A percentile compares a stretch with the other conserved stretches of the same genome.
Conservation (phyloP, 2,329 filamentous ascomycete species). For the Neonectria sp. region DNA sequence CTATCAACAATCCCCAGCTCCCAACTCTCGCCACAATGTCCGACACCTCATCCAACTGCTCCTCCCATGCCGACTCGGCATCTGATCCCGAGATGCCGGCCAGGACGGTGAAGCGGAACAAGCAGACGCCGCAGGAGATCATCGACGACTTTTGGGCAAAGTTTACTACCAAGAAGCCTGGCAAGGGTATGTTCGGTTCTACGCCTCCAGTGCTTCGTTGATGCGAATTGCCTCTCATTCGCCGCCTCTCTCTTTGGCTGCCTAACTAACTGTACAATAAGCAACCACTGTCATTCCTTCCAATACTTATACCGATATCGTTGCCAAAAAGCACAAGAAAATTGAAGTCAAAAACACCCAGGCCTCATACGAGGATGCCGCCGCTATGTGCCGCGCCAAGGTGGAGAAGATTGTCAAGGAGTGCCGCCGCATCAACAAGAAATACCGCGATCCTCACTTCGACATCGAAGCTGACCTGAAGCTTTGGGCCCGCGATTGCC, state of each 20-base stretch:
- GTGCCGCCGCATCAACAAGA: constrained; percentile 85
- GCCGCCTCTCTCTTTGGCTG: not conserved
- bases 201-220: too few species aligned
- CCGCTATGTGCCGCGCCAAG: constrained; percentile 76
- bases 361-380: constrained; percentile 81
- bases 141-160: constrained; percentile 82
- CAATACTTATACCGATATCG: constrained; percentile 74
- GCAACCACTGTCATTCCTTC: constrained; percentile 79
- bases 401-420: constrained; percentile 74
- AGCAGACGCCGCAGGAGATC: constrained; percentile 75
- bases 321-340: constrained; percentile 69
- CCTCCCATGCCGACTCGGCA: constrained; percentile 3
- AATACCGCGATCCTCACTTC: constrained; percentile 90
- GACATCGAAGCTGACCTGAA: constrained; percentile 86
- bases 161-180: constrained; percentile 79
- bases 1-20: too few species aligned
- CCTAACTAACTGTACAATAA: constrained; percentile 42
- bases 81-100: constrained; percentile 1
- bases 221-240: not conserved
- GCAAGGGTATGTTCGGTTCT: constrained; percentile 67
- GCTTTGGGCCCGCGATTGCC: constrained; percentile 65
- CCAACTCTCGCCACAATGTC: constrained; percentile 8
- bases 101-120: constrained; percentile 43
- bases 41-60: constrained; percentile 6
- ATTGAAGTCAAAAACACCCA: constrained; percentile 70